Conservation (phyloP, 2,329 filamentous ascomycete genomes). For the Colletotrichum cuscutae region DNA sequence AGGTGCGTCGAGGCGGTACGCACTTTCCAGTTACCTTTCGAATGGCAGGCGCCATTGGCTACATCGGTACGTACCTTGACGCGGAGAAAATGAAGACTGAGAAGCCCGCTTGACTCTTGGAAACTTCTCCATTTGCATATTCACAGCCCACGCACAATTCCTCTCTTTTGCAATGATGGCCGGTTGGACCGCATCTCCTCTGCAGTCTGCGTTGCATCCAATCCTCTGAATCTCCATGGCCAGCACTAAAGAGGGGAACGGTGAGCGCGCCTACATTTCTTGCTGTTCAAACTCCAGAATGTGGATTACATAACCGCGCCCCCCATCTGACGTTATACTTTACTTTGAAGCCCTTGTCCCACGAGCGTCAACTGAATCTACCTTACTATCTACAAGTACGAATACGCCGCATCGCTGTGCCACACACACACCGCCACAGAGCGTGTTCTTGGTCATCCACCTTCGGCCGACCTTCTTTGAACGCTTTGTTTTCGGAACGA, state of each 20-base stretch:
- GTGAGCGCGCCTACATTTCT: not conserved
- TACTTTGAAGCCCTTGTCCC: not conserved
- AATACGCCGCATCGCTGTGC: not conserved
- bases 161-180: not conserved
- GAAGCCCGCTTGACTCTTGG: not conserved
- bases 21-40: not conserved
- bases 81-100: slow-evolving; percentile 4
- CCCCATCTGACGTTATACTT: not conserved
- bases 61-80: slow-evolving; percentile 3
- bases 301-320: not conserved
- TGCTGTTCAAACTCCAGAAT: not conserved
- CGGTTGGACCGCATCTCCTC: not conserved
- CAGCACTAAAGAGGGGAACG: not conserved
- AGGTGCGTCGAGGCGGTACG: not conserved
- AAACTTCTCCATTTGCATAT: not conserved
- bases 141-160: slow-evolving; percentile 9
- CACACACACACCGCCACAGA: not conserved
- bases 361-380: not conserved
- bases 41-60: not conserved
- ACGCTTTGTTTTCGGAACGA: slow-evolving; percentile 1
- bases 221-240: not conserved
- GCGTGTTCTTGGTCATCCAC: not conserved
- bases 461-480: not conserved
- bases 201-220: not conserved
- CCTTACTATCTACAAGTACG: too few relatives aligned